These are phyloP conservation scores for Mucor plumbeus DNA, from an alignment of 371 early-diverging fungal genomes.

Conservation along the genomic window DNA sequence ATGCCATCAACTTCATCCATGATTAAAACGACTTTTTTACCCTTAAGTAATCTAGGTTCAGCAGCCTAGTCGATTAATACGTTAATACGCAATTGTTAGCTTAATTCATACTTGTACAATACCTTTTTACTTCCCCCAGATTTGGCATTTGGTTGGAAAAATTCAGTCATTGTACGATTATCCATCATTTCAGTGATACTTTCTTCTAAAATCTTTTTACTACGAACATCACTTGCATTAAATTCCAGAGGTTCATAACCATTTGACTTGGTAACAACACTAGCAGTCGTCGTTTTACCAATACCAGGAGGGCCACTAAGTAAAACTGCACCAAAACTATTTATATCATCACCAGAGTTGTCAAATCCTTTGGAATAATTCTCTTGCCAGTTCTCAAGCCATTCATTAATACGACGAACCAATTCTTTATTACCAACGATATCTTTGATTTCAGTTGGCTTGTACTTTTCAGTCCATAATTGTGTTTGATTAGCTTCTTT, in stretches of 20 bases:
- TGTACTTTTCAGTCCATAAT: conserved; percentile 97
- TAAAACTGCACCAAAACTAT: conserved; percentile 73
- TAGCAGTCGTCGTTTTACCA: conserved; percentile 98
- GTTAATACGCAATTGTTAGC: not conserved
- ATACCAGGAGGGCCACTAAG: conserved; percentile 99
- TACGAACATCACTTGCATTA: conserved; percentile 99
- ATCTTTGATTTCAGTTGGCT: conserved; percentile 83
- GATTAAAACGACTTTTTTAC: conserved; percentile 78
- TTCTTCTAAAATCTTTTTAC: conserved; percentile 85
- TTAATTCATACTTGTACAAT: not conserved
- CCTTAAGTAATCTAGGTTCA: conserved; percentile 20
- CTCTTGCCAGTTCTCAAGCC: conserved; percentile 33
- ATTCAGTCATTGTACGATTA: conserved; percentile 79
- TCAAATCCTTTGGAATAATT: conserved; percentile 28
- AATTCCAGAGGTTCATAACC: conserved; percentile 95
- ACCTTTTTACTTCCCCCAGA: conserved; percentile 5
- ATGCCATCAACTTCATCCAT: conserved; percentile 99
- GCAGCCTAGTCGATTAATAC: not conserved
- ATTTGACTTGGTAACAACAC: conserved; percentile 80
- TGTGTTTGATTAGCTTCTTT: not conserved
- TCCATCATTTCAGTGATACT: conserved; percentile 56
- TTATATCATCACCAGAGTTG: conserved; percentile 22
- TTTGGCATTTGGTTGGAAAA: conserved; percentile 33
- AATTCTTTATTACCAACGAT: conserved; percentile 92
- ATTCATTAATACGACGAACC: conserved; percentile 53